A percentile compares a stretch with the other conserved stretches of the same genome.
These are phyloP conservation scores for Serendipita indica DNA, from an alignment of 768 basidiomycete species.

Conservation along the genomic window DNA sequence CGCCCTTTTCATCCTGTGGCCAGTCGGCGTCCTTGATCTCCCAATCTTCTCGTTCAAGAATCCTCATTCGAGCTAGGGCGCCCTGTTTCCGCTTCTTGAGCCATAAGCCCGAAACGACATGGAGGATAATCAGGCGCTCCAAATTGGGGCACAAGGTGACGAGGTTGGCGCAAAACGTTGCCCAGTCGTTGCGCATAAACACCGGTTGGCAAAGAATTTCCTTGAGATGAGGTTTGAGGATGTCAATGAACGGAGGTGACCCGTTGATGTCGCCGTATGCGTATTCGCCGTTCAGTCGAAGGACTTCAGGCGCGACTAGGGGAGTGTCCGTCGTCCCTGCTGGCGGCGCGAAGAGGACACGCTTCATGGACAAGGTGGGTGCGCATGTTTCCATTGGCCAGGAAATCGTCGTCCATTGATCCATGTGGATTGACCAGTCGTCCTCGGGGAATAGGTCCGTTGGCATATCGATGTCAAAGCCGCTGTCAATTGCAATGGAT, in stretches of 20 bases:
- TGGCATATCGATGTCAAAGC: background rate
- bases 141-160: background rate
- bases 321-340: background rate
- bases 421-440: background rate
- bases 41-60: slow-evolving; percentile 3
- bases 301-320: background rate
- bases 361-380: background rate
- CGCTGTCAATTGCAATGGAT: background rate
- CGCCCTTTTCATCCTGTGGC: background rate
- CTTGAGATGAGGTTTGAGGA: background rate
- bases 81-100: background rate
- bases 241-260: too few species aligned
- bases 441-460: background rate
- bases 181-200: background rate
- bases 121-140: background rate
- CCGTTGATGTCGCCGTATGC: background rate
- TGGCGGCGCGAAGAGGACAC: background rate
- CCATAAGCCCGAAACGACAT: background rate
- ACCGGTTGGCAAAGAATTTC: background rate
- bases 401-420: background rate
- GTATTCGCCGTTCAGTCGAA: background rate
- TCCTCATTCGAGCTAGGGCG: background rate
- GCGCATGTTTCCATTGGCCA: background rate
- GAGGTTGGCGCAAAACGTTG: background rate
- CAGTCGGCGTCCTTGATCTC: background rate